Percentiles rank a stretch among this genome's conserved stretches.
Conservation (phyloP, 2,329 filamentous ascomycete species). For the Thyridium curvatum region DNA sequence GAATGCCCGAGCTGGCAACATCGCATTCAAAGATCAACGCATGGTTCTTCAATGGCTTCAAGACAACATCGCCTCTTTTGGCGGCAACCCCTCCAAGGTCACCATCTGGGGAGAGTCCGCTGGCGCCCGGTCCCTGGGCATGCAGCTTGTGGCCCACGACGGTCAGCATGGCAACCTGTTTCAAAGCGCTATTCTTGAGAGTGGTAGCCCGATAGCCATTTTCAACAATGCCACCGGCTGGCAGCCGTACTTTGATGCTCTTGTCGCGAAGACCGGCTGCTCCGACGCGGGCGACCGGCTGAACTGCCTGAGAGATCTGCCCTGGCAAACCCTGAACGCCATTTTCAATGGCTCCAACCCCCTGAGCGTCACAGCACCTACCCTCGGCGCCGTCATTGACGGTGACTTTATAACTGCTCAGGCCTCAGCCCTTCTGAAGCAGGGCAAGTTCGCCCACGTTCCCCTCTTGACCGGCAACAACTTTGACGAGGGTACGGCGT, state of each 20-base stretch:
- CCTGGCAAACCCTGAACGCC: conserved; percentile 18
- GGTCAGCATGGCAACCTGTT: conserved; percentile 50
- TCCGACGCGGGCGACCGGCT: conserved; percentile 16
- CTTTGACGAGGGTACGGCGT: conserved; percentile 61
- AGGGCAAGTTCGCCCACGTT: conserved; percentile 45
- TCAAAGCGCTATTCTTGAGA: conserved; percentile 33
- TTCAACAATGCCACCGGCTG: conserved; percentile 2
- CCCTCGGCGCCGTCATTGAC: conserved; percentile 48
- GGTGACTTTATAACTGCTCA: conserved; percentile 42
- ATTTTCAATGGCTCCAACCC: too few relatives aligned
- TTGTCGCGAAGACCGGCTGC: conserved; percentile 7
- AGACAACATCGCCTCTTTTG: conserved; percentile 71
- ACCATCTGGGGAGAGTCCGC: conserved; percentile 75
- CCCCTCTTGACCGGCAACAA: conserved; percentile 50
- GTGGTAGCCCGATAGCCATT: conserved; percentile 5
- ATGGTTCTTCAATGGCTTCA: conserved; percentile 70
- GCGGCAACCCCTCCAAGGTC: conserved; percentile 71
- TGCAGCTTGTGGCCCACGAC: conserved; percentile 44
- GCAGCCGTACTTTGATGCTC: conserved; percentile 11
- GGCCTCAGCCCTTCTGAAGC: conserved; percentile 39
- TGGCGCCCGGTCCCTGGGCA: conserved; percentile 45
- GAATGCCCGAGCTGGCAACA: conserved; percentile 60
- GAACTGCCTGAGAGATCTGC: conserved; percentile 21
- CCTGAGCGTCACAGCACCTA: not conserved
- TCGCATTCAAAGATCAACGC: conserved; percentile 68